These are phyloP conservation scores for Cyanodermella asteris DNA, from an alignment of 2,329 filamentous ascomycete genomes.

Conservation along the genomic window DNA sequence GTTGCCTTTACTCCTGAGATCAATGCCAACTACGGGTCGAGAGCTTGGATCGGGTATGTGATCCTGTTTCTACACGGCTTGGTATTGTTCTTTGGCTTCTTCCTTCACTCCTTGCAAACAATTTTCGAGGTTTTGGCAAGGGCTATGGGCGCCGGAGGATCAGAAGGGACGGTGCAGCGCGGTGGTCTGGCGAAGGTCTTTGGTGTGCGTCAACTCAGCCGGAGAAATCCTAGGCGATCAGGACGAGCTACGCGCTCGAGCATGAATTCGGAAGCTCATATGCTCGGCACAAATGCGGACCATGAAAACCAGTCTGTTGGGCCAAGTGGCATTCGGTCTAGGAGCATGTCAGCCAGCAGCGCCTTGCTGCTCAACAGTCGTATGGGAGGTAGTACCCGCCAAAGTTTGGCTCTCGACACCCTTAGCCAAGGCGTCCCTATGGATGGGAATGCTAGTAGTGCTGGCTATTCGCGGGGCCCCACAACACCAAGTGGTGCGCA, in stretches of 20 bases:
- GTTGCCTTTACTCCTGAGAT: constrained; percentile 70
- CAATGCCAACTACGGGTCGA: constrained; percentile 52
- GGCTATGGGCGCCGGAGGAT: constrained; percentile 60
- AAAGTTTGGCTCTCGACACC: constrained; percentile 32
- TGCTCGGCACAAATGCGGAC: constrained; percentile 48
- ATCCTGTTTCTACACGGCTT: constrained; percentile 70
- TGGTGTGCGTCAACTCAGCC: constrained; percentile 70
- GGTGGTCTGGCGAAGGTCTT: constrained; percentile 81
- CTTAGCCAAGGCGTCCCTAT: constrained; percentile 24
- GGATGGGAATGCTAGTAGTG: constrained; percentile 14
- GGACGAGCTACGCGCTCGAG: constrained; percentile 53
- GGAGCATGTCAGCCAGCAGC: constrained; percentile 40
- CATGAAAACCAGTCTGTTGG: constrained; percentile 39
- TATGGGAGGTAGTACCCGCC: constrained; percentile 20
- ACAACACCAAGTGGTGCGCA: constrained; percentile 47
- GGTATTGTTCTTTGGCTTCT: constrained; percentile 76
- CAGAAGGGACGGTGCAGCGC: constrained; percentile 37
- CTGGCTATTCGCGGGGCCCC: constrained; percentile 31
- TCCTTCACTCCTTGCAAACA: constrained; percentile 77
- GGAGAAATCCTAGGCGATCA: constrained; percentile 42
- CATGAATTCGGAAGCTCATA: constrained; percentile 61
- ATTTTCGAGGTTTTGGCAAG: constrained; percentile 72
- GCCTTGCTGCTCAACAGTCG: constrained; percentile 35
- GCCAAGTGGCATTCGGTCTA: constrained; percentile 28
- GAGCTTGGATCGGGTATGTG: constrained; percentile 87